Conservation (phyloP, 192 early-diverging fungal species). For the Funneliformis geosporum region DNA sequence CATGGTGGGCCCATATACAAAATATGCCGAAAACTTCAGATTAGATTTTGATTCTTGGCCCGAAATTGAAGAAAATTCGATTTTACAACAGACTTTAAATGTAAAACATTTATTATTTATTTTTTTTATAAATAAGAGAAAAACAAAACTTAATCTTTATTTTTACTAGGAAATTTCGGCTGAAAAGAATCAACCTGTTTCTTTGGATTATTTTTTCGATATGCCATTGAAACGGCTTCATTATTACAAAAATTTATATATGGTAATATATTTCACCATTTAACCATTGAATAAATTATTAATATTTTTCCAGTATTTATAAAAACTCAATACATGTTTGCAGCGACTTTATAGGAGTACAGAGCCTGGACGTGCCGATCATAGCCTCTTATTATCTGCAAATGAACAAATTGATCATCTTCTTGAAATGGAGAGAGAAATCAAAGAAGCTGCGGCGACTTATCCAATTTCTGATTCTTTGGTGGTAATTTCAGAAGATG, state of each 20-base stretch:
- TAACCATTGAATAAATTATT: background rate
- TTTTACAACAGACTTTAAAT: background rate
- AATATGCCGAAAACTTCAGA: background rate
- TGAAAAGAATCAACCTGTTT: constrained; percentile 45
- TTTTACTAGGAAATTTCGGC: constrained; percentile 46
- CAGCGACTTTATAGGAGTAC: constrained; percentile 53
- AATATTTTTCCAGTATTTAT: background rate
- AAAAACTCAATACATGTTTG: background rate
- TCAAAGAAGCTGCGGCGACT: background rate
- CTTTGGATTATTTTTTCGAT: constrained; percentile 53
- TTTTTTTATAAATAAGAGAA: background rate
- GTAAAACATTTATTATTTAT: background rate
- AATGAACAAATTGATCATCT: constrained; percentile 55
- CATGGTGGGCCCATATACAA: background rate
- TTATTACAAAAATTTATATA: constrained; percentile 59
- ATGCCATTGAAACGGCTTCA: constrained; percentile 54
- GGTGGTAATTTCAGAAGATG: background rate
- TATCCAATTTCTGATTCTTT: background rate
- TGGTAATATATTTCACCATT: constrained; percentile 32
- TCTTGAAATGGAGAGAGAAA: constrained; percentile 38
- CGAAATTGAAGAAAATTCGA: background rate
- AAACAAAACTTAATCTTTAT: background rate
- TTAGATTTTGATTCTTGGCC: background rate
- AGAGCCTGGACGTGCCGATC: constrained; percentile 51
- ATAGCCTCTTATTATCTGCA: constrained; percentile 46